Base-by-base conservation (phyloP, 2,329 filamentous ascomycete genomes). In the Laburnicola sp. region DNA sequence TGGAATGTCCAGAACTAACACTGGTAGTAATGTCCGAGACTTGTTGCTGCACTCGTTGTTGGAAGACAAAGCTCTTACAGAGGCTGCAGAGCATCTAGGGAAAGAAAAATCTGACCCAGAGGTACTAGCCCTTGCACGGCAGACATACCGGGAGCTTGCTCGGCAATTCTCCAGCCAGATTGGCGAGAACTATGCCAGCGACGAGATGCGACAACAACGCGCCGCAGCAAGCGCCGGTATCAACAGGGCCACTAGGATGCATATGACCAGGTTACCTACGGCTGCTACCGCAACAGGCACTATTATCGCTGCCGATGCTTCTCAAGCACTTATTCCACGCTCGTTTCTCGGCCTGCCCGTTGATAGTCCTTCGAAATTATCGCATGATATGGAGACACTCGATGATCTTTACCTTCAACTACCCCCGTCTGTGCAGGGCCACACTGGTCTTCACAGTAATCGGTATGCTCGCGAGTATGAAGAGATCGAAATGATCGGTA, bases 401-500 rank as follows among this genome's bases (percentile, higher is more conserved):
- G 53, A 60, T 34, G 59, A 57, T 3, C 48, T 65, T 7, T 46
- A 56, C 10, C 50, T 47, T 10, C 55, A 60, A 4, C 37, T 59
- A 10, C 50, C 60, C 6, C 27, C 63, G 5, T 60, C 62, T 22
- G 53, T 72, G 9, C 61, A 60, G 9, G 59, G 58, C 7, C 66
- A 69, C 31, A 64, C 66, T 31, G 66, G 64, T 27, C 42, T 71
- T 5, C 63, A 70, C 23, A 66, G 60, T 3, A 61, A 71, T 48
- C 62, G 68, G 16, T 73, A 73, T 51, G 53, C 54, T 8, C 59
- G 63, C 16, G 69, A 73, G 30, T 73, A 71, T 44, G 53, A 63
- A 1, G 65, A 73, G 47, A 63, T 85, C 9, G 76, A 75, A 16
- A 63, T 83, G 1, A 75, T 88, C 2, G 85, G 85, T 1, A 84